Conservation (phyloP, 2,329 filamentous ascomycete genomes). For the Alternaria alternata region DNA sequence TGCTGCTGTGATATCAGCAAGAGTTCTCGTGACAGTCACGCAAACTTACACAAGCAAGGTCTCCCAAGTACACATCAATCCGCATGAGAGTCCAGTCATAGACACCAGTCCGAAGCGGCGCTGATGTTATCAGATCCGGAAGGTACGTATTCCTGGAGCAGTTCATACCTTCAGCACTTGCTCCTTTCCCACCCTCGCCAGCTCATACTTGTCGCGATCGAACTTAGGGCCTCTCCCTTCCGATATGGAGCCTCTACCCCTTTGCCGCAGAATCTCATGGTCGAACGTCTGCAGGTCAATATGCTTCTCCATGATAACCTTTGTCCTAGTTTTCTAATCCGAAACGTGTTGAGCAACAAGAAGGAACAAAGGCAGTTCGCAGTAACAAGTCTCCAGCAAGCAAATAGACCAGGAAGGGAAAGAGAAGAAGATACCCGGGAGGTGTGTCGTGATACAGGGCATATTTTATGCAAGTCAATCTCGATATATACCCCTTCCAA, state of each 20-base stretch:
- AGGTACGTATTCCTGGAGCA: background rate
- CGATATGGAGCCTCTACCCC: constrained; percentile 33
- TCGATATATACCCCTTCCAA: constrained; percentile 40
- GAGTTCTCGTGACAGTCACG: background rate
- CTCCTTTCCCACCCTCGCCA: constrained; percentile 47
- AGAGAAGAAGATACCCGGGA: constrained; percentile 27
- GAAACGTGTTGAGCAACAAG: background rate
- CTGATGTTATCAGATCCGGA: constrained; percentile 27
- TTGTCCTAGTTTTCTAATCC: background rate
- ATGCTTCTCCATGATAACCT: constrained; percentile 40
- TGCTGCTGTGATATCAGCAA: constrained; percentile 26
- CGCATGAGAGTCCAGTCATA: constrained; percentile 49
- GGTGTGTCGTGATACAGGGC: constrained; percentile 38
- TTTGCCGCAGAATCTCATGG: constrained; percentile 31
- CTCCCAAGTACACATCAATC: constrained; percentile 51
- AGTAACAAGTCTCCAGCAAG: constrained; percentile 18
- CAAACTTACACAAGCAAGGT: constrained; percentile 46
- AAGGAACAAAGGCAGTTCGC: constrained; percentile 7
- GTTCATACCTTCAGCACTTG: constrained; percentile 46
- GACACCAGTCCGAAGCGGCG: constrained; percentile 49
- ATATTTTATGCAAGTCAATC: constrained; percentile 48
- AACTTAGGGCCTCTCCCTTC: constrained; percentile 39
- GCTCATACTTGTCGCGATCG: constrained; percentile 45
- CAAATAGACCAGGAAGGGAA: constrained; percentile 28
- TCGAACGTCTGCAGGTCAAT: constrained; percentile 41